Conservation (phyloP, 148 eudicot genomes). For the Simmondsia chinensis region DNA sequence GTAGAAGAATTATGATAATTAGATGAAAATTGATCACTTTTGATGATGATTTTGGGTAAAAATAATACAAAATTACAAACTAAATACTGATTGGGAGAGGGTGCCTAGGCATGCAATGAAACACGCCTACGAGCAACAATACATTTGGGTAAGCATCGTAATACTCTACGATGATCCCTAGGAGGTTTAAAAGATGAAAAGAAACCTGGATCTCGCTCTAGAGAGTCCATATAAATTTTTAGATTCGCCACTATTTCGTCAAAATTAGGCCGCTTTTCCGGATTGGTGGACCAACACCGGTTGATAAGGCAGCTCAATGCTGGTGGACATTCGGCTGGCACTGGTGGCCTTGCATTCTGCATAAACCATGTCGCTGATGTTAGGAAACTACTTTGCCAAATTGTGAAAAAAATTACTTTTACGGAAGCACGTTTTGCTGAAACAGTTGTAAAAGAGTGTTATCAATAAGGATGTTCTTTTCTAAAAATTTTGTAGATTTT, state of each 20-base stretch:
- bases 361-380: no score
- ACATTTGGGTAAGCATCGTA: slow-evolving; percentile 45
- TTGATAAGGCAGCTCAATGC: slow-evolving; percentile 55
- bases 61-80: slow-evolving; percentile 9
- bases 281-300: slow-evolving; percentile 84
- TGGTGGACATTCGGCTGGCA: slow-evolving; percentile 65
- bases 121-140: slow-evolving; percentile 16
- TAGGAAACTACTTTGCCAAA: no score
- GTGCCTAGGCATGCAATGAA: slow-evolving; percentile 10
- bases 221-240: slow-evolving; percentile 47
- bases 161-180: slow-evolving; percentile 14
- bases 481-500: no score
- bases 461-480: no score
- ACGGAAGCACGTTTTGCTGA: no score
- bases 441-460: no score
- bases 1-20: no score
- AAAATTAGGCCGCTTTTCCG: slow-evolving; percentile 67
- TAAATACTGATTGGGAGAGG: slow-evolving; percentile 2
- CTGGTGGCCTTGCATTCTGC: slow-evolving; percentile 95
- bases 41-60: slow-evolving; percentile 3
- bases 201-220: slow-evolving; percentile 58
- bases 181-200: slow-evolving; percentile 37
- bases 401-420: no score
- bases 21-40: neutral
- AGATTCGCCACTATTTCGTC: slow-evolving; percentile 55